Base-by-base conservation (phyloP, 1,139 yeast species). In the Yamadazyma conglobata region DNA sequence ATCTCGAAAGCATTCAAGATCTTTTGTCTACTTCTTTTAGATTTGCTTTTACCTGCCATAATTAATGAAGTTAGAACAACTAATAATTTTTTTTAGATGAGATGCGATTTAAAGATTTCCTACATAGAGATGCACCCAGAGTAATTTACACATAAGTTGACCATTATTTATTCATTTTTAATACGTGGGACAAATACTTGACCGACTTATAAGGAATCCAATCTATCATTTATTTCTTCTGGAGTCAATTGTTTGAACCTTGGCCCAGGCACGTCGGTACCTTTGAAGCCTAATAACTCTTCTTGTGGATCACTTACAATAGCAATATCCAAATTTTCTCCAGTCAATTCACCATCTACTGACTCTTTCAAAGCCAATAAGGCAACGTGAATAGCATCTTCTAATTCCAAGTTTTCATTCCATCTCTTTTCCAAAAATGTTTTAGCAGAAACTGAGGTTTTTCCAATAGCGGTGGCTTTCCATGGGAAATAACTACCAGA, bases 401-500 rank as follows among this genome's bases (percentile, higher is more conserved):
- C 98, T 41, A 93, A 71, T 63, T 93, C 98, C 54, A 93, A 70
- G 55, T 91, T 95, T 44, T 88, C 94, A 53, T 88, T 89, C 96
- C 97, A 93, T 64, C 98, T 81, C 66, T 93, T 93, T 57, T 93
- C 98, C 54, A 93, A 68, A 52, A 93, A 93, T 1, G 98, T 91
- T 67, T 93, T 91, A 21, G 98, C 98, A 6, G 94, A 84, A 25
- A 79, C 79, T 5, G 96, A 79, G 17, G 96, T 94, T 56, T 88
- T 89, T 42, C 99, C 99, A 48, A 93, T 91, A 17, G 98, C 97
- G 4, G 98, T 91, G 17, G 98, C 98, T 61, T 91, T 91, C 99
- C 99, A 93, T n/a, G 98, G 97, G 73, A 87, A 93, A 58, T 84
- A 93, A 33, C 96, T 81, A 10, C 99, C 99, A 5, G 95, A 84